These are phyloP conservation scores for Penicillium sp. DNA, from an alignment of 2,329 filamentous ascomycete species.

Conservation along the genomic window DNA sequence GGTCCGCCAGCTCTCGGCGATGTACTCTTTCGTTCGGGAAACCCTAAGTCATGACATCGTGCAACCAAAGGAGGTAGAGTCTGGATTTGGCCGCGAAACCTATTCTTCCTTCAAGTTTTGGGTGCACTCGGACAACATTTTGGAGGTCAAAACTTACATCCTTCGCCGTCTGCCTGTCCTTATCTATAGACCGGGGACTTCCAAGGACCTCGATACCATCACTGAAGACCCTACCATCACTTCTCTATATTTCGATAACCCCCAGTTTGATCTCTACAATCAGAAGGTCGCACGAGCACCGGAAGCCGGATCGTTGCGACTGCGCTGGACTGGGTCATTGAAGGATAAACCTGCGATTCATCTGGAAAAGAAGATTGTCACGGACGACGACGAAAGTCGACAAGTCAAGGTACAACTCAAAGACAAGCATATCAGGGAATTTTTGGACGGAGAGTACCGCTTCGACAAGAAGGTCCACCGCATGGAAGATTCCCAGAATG, in stretches of 20 bases:
- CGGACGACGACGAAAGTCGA: conserved; percentile 69
- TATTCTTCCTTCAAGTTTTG: conserved; percentile 94
- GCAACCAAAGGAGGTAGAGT: conserved; percentile 54
- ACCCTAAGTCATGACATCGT: conserved; percentile 51
- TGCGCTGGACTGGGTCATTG: conserved; percentile 89
- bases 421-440: conserved; percentile 85
- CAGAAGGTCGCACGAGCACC: conserved; percentile 74
- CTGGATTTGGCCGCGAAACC: conserved; percentile 55
- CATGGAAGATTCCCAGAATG: conserved; percentile 71
- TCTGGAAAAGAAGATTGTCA: conserved; percentile 84
- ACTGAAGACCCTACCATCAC: conserved; percentile 84
- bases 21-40: conserved; percentile 93
- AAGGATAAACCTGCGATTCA: conserved; percentile 72
- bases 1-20: conserved; percentile 80
- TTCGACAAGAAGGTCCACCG: conserved; percentile 89
- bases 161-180: conserved; percentile 85
- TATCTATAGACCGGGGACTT: conserved; percentile 81
- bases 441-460: conserved; percentile 80
- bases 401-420: conserved; percentile 83
- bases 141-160: conserved; percentile 96
- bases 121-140: conserved; percentile 91
- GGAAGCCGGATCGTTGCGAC: conserved; percentile 74
- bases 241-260: conserved; percentile 92
- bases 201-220: conserved; percentile 74
- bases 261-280: conserved; percentile 78